Conservation (phyloP, 179 eudicot genomes). For the Actinidia polygama region DNA sequence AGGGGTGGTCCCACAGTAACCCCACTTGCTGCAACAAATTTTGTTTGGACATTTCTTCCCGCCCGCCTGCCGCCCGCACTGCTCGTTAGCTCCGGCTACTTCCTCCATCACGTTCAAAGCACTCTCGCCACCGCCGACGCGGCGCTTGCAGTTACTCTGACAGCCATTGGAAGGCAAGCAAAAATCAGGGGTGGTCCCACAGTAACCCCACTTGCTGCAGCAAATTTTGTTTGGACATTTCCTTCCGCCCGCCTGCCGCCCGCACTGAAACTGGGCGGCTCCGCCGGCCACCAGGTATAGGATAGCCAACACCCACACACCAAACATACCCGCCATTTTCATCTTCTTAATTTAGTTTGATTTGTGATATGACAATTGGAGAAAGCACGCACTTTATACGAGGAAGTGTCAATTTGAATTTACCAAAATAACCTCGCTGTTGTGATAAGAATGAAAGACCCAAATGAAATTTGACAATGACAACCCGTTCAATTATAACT, state of each 20-base stretch:
- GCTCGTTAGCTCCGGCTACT: constrained; percentile 33
- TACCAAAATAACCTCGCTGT: not conserved
- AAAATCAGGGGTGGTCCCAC: constrained; percentile 38
- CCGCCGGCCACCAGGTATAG: constrained; percentile 11
- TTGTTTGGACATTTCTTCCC: constrained; percentile 29
- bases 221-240: constrained; percentile 31
- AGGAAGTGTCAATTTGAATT: not conserved
- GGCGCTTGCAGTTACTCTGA: constrained; percentile 34
- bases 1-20: constrained; percentile 40
- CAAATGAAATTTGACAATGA: not conserved
- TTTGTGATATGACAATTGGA: not conserved
- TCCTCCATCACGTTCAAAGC: constrained; percentile 47
- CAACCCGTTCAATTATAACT: no score
- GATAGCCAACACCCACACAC: not conserved
- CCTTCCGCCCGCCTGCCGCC: constrained; percentile 33
- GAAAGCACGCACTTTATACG: not conserved
- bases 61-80: constrained; percentile 40
- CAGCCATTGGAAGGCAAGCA: constrained; percentile 33
- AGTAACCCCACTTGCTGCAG: constrained; percentile 43
- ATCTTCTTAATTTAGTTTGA: not conserved
- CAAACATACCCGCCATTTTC: constrained; percentile 7
- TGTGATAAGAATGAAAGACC: not conserved
- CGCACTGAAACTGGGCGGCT: constrained; percentile 36
- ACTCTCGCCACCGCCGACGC: constrained; percentile 28
- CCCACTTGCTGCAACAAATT: constrained; percentile 40